Base-by-base conservation (phyloP, 2,329 filamentous ascomycete genomes). In the Cladosporium halotolerans region DNA sequence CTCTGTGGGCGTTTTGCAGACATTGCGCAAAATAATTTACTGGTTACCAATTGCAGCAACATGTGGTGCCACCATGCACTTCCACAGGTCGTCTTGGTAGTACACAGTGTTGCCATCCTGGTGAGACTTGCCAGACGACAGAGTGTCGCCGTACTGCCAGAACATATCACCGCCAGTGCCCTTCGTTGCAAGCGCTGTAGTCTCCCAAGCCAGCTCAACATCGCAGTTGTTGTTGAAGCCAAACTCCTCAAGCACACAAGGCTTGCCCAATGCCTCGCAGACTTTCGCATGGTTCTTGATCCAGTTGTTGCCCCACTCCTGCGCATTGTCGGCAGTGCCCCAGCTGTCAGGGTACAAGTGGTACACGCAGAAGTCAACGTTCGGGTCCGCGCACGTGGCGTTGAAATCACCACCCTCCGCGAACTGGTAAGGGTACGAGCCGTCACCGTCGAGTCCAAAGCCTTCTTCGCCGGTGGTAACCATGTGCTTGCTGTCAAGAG, bases 391-490 rank as follows among this genome's bases (percentile, higher is more conserved):
- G 39, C 55, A 59, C 36, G 58, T 60, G 28, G 54, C 52, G 7
- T 50, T 55, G 48, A 62, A 63, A 42, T 61, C 55, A 39, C 44
- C 48, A 36, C 59, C 61, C 32, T 54, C 60, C 16, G 36, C 49
- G 18, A 50, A 55, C 13, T 44, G 43, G 55, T 62, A 62, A 11
- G 60, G 56, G 50, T 63, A 63, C 7, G 58, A 55, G 9, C 66
- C 56, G 62, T 78, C 76, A 38, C 55, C 57, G 13, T 19, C 48
- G 34, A 67, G 72, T 67, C 52, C 68, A 43, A 53, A 70, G 19
- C 83, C 83, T 66, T 86, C 83, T 58, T 85, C 82, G 13, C 83
- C 82, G 16, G 83, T 73, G 0, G 78, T 77, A 39, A 85, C 81
- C 73, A 85, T 77, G 64, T 85, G 83, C 44, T 75, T 65, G 1